Evolutionary conservation across 768 basidiomycete genomes (phyloP).

Genomic region (Inosperma sp.): DNA sequence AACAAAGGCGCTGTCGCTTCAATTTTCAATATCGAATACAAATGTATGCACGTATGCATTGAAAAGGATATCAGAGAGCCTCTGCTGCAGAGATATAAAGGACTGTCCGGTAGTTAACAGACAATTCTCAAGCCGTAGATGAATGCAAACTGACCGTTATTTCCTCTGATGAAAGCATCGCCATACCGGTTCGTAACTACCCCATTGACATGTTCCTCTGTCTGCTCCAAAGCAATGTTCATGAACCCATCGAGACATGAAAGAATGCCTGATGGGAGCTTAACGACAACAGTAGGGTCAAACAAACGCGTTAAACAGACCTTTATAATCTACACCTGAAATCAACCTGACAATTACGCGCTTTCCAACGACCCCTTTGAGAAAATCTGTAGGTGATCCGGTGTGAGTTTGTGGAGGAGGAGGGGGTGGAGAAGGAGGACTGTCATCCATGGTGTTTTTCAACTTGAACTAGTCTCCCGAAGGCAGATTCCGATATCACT

Average conservation of each 20-base stretch:
- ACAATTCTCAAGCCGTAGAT: not conserved
- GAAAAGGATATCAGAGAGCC: too few relatives aligned
- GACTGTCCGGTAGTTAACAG: constrained; percentile 45
- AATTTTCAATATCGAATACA: too few relatives aligned
- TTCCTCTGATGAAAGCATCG: constrained; percentile 92
- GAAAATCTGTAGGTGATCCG: constrained; percentile 88
- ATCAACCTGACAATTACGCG: constrained; percentile 87
- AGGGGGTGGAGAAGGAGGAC: constrained; percentile 27
- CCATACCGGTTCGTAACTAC: constrained; percentile 85
- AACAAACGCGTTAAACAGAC: constrained; percentile 33
- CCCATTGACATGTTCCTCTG: constrained; percentile 92
- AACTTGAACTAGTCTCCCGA: too few relatives aligned
- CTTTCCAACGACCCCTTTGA: constrained; percentile 97
- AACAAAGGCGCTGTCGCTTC: too few relatives aligned
- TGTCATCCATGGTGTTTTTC: constrained; percentile 25
- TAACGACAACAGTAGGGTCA: not conserved
- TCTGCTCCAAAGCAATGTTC: constrained; percentile 98
- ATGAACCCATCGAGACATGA: constrained; percentile 98
- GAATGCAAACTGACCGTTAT: constrained; percentile 59
- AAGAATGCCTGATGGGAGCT: constrained; percentile 60
- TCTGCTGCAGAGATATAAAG: constrained; percentile 78
- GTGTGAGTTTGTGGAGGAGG: constrained; percentile 45
- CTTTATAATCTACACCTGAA: constrained; percentile 90
- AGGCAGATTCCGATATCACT: too few relatives aligned
- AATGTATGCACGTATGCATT: too few relatives aligned